A percentile compares a stretch with the other conserved stretches of the same genome.
Evolutionary conservation across 2,329 filamentous ascomycete species (phyloP).

Genomic region (Diaporthe citri): DNA sequence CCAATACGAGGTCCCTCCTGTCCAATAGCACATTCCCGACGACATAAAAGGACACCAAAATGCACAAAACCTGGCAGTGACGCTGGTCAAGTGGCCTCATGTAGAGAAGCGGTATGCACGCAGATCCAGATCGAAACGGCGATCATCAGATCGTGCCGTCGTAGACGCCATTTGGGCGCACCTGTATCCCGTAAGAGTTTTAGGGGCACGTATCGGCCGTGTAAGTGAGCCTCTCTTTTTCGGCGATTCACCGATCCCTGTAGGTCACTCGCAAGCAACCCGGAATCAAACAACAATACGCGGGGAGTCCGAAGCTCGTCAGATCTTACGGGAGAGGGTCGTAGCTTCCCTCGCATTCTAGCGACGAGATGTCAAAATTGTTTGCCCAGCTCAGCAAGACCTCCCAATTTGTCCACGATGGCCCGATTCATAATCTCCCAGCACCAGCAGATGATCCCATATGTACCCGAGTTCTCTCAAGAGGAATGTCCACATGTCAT

Average conservation of each 20-base stretch:
- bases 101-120: conserved; percentile 3
- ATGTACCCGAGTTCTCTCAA: not conserved
- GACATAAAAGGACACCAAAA: conserved; percentile 4
- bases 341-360: not conserved
- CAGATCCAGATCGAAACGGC: conserved; percentile 1
- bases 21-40: conserved; percentile 11
- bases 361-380: not conserved
- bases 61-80: conserved; percentile 22
- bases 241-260: not conserved
- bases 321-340: not conserved
- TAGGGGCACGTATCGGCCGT: not conserved
- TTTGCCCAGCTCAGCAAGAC: not conserved
- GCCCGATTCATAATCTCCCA: not conserved
- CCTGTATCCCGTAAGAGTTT: not conserved
- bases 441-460: not conserved
- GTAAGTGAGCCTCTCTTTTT: conserved; percentile 1
- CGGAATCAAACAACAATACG: not conserved
- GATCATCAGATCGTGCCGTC: not conserved
- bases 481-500: not conserved
- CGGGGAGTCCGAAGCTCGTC: not conserved
- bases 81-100: conserved; percentile 2
- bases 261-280: not conserved
- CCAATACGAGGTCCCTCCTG: conserved; percentile 11
- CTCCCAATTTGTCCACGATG: not conserved
- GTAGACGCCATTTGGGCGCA: not conserved